Evolutionary conservation across 495 filamentous ascomycete genomes (phyloP), one percentile per base, ranked within the genome.

Genomic region (Trichoderma asperelloides): DNA sequence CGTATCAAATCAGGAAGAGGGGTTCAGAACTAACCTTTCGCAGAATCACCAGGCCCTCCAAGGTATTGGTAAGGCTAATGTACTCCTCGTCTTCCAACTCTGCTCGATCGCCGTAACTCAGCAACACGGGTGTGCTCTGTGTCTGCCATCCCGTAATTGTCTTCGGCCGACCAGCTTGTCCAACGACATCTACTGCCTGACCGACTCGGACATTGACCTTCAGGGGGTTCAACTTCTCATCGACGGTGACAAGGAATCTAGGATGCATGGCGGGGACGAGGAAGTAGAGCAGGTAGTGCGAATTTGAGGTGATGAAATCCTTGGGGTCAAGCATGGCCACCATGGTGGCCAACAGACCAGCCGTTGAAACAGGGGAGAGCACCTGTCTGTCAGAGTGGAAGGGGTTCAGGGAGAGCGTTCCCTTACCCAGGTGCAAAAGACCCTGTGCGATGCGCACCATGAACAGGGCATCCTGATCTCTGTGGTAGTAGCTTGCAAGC

Each of bases 81-180:
- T 98, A 99, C 78, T 98, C 87, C 81, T 99, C 95, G 74, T 98
- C 96, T 77, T 99, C 95, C 63, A 99, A 78, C 81, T 99, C 95
- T 51, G 95, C 95, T 72, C 95, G 82, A 82, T 99, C 95, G 16
- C 95, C 96, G 76, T 97, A 87, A 11, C 91, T 87, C 73, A 99
- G 80, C 66, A 99, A 81, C 64, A 99, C 95, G 3, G 95, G 95
- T 23, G 95, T 98, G 79, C 91, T 97, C 80, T 99, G 95, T 68
- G 95, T 99, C 80, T 99, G 95, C 95, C 95, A 99, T 47, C 95
- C 95, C 18, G 95, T 99, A 70, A 99, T 99, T 3, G 96, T 97
- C 88, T 97, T 99, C 63, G 95, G 95, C 69, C 93, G 84, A 68
- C 95, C 95, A 1, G 96, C 95, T 78, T 98, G 95, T 60, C 95